Percentiles rank a stretch among this genome's conserved stretches.
Evolutionary conservation across 768 basidiomycete species (phyloP).

Genomic region (Galerina marginata): DNA sequence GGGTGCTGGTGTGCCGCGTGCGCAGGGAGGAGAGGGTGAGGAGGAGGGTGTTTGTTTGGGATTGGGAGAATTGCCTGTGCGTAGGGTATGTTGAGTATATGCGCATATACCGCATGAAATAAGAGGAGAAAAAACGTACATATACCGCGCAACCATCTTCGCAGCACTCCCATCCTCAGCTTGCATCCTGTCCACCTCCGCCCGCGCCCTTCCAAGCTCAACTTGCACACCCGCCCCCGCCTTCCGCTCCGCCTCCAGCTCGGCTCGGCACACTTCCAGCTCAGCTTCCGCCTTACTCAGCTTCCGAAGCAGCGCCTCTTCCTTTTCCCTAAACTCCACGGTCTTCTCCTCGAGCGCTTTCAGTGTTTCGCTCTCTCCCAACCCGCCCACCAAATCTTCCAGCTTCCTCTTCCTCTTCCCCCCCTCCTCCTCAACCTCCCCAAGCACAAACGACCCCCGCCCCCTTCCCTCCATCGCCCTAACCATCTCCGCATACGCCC

Average conservation of each 20-base stretch:
- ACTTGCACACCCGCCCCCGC: not conserved
- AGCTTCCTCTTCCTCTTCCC: constrained; percentile 54
- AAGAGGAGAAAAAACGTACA: constrained; percentile 55
- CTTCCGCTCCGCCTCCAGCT: constrained; percentile 52
- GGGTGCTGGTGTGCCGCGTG: too few relatives aligned
- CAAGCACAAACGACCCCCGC: constrained; percentile 72
- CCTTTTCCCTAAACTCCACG: constrained; percentile 53
- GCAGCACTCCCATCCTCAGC: constrained; percentile 78
- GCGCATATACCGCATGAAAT: not conserved
- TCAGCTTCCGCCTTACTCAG: constrained; percentile 48
- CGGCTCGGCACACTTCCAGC: constrained; percentile 45
- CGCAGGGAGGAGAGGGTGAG: too few relatives aligned
- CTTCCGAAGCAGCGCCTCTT: constrained; percentile 49
- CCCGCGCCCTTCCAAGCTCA: constrained; percentile 48
- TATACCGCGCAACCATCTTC: constrained; percentile 85
- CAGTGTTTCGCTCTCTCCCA: too few relatives aligned
- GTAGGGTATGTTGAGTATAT: too few relatives aligned
- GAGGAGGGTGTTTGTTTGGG: constrained; percentile 70
- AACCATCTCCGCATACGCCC: constrained; percentile 80
- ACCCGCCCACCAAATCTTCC: too few relatives aligned
- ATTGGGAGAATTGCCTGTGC: constrained; percentile 84
- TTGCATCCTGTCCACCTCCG: constrained; percentile 59
- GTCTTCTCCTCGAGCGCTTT: not conserved
- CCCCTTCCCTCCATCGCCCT: constrained; percentile 63
- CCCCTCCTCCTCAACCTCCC: constrained; percentile 76